phyloP scores from a whole-genome alignment of 176 grass and related monocot species.

The Bromus sterilis region DNA sequence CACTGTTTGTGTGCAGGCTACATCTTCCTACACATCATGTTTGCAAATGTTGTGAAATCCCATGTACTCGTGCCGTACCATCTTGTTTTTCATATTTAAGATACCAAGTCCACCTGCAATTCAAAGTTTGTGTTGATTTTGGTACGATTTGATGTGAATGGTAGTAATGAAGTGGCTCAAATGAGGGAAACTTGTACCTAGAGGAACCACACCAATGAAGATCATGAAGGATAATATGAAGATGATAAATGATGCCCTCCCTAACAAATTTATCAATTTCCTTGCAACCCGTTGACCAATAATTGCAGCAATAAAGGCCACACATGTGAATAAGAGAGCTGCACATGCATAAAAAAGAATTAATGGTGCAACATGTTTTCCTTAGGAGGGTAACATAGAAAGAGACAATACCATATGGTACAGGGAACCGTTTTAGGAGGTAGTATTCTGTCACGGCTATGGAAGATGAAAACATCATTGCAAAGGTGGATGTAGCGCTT shows the following conservation, averaged over 20 bases:
- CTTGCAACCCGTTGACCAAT: conserved; percentile 38
- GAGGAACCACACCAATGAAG: conserved; percentile 45
- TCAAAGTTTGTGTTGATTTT: background rate
- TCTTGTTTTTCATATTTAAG: conserved; percentile 36
- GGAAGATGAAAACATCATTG: conserved; percentile 95
- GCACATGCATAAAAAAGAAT: too few relatives aligned
- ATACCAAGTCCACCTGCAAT: conserved; percentile 57
- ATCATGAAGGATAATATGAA: conserved; percentile 70
- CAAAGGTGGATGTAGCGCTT: conserved; percentile 80
- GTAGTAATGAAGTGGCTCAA: background rate
- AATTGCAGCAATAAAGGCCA: conserved; percentile 46
- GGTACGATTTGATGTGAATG: background rate
- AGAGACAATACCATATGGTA: conserved; percentile 50
- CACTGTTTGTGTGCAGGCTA: background rate
- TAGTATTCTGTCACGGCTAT: conserved; percentile 74
- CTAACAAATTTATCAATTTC: conserved; percentile 56
- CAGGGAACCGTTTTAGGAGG: conserved; percentile 53
- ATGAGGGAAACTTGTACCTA: conserved; percentile 20
- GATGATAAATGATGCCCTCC: conserved; percentile 71
- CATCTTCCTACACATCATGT: background rate
- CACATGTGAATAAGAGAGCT: conserved; percentile 46
- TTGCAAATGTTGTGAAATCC: conserved; percentile 53
- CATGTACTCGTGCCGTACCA: conserved; percentile 58
- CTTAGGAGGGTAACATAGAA: background rate
- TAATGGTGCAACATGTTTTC: background rate